phyloP scores from a whole-genome alignment of 306 rosid genomes.

The Casuarina equisetifolia region DNA sequence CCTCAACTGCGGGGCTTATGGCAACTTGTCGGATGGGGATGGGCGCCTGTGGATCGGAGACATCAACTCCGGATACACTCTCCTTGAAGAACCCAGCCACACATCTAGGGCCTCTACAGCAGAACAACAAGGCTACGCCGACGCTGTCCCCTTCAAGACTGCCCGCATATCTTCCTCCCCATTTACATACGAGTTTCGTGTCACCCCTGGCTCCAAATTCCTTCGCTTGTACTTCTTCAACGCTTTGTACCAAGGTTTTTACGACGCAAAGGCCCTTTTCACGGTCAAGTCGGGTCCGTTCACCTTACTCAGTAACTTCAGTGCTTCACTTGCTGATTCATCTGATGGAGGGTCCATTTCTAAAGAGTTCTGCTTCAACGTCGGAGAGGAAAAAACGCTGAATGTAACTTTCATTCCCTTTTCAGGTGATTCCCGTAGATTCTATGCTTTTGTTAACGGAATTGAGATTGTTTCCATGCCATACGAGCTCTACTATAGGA shows the following conservation, averaged over 20 bases:
- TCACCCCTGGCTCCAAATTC: constrained; percentile 35
- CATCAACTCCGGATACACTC: not conserved
- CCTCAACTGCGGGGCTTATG: constrained; percentile 2
- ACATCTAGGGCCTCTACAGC: too few species aligned
- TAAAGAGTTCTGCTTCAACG: not conserved
- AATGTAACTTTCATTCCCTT: not conserved
- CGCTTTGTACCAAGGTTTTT: not conserved
- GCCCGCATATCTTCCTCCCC: constrained; percentile 33
- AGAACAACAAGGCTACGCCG: too few species aligned
- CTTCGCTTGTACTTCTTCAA: constrained; percentile 49
- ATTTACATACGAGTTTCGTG: constrained; percentile 49
- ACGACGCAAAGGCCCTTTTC: not conserved
- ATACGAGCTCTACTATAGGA: not conserved
- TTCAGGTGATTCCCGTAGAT: not conserved
- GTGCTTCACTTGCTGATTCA: not conserved
- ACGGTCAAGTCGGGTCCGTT: not conserved
- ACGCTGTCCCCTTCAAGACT: constrained; percentile 30
- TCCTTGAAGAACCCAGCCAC: too few species aligned
- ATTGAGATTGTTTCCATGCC: not conserved
- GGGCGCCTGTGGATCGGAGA: constrained; percentile 11
- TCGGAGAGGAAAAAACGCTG: not conserved
- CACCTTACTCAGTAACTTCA: not conserved
- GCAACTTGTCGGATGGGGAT: not conserved
- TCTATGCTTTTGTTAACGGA: not conserved
- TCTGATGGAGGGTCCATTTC: not conserved